These are phyloP conservation scores for Simplicillium sp. DNA, from an alignment of 2,329 filamentous ascomycete species.

Conservation along the genomic window DNA sequence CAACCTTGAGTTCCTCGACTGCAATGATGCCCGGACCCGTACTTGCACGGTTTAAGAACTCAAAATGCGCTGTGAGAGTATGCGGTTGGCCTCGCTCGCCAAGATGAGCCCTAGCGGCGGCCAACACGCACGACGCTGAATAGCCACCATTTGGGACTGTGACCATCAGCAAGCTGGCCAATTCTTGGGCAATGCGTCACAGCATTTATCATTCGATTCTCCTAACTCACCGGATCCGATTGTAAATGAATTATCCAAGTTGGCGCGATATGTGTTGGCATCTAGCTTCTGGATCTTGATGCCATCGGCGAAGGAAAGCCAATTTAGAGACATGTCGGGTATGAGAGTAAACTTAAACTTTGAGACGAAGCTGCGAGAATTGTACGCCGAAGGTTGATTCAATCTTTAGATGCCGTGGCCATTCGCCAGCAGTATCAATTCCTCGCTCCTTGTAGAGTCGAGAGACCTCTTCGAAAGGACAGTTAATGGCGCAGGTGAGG, in stretches of 20 bases:
- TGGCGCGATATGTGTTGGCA: constrained; percentile 13
- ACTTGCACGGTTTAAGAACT: constrained; percentile 23
- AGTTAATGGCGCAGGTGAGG: too few species aligned
- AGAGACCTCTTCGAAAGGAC: too few species aligned
- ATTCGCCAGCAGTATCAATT: too few species aligned
- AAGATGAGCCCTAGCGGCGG: constrained; percentile 18
- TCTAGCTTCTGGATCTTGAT: constrained; percentile 12
- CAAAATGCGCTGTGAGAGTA: constrained; percentile 22
- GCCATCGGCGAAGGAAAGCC: constrained; percentile 9
- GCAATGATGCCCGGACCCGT: constrained; percentile 21
- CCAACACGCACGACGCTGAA: constrained; percentile 23
- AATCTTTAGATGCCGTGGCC: too few species aligned
- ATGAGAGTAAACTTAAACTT: too few species aligned
- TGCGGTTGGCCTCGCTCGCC: constrained; percentile 17
- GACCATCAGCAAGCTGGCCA: neutral
- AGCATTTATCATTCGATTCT: too few species aligned
- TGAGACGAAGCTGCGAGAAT: too few species aligned
- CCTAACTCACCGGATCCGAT: constrained; percentile 14
- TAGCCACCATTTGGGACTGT: constrained; percentile 32
- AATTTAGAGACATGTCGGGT: too few species aligned
- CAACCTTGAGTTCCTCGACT: constrained; percentile 25
- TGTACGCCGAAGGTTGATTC: too few species aligned
- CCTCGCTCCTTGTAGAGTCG: too few species aligned
- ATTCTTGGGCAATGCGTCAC: too few species aligned
- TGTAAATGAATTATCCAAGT: constrained; percentile 12